phyloP scores from a whole-genome alignment of 139 green algal genomes.

The Chlamydomonas schloesseri region DNA sequence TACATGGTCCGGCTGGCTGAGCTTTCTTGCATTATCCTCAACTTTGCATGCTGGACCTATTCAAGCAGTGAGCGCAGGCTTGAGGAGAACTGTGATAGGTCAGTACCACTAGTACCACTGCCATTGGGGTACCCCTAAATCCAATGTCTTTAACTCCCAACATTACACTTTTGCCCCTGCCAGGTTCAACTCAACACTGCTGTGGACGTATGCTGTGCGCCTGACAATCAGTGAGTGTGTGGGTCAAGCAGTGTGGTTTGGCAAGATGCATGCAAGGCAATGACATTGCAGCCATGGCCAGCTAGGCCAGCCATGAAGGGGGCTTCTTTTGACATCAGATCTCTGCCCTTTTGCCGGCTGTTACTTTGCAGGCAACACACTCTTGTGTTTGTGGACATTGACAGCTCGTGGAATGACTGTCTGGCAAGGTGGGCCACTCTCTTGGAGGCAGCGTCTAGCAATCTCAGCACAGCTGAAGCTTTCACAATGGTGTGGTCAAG shows the following conservation, averaged over 20 bases:
- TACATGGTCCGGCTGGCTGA: background rate
- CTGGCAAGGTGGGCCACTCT: background rate
- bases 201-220: conserved; percentile 20
- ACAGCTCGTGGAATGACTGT: conserved; percentile 8
- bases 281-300: too few species aligned
- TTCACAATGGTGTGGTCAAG: background rate
- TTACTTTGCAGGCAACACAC: background rate
- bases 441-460: background rate
- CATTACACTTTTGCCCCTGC: too few species aligned
- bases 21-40: background rate
- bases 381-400: conserved; percentile 21
- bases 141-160: too few species aligned
- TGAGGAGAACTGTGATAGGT: background rate
- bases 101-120: too few species aligned
- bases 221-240: background rate
- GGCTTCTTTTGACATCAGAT: too few species aligned
- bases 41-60: conserved; percentile 2
- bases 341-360: too few species aligned
- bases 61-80: background rate
- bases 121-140: too few species aligned
- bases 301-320: too few species aligned
- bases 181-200: background rate
- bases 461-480: too few species aligned
- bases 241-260: too few species aligned
- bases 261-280: too few species aligned